Evolutionary conservation across 1,284 basidiomycete genomes (phyloP).

Genomic region (Ustilago tritici): DNA sequence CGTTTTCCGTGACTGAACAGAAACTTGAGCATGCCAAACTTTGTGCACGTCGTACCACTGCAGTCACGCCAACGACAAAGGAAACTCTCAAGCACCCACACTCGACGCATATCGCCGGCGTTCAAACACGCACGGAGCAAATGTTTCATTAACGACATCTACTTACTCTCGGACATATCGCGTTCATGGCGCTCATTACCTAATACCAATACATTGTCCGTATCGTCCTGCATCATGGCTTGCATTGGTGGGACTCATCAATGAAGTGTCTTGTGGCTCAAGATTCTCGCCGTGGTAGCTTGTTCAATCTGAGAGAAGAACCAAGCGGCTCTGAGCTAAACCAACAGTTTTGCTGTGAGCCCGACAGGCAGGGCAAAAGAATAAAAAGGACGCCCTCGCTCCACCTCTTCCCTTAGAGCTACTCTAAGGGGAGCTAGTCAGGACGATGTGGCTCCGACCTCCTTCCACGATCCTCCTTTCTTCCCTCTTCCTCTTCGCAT

Average conservation of each 20-base stretch:
- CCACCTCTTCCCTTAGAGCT: neutral
- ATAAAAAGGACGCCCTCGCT: neutral
- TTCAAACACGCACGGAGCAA: too few species aligned
- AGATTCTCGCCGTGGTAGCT: too few species aligned
- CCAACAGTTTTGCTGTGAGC: neutral
- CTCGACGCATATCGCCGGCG: too few species aligned
- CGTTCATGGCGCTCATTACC: neutral
- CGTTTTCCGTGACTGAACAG: too few species aligned
- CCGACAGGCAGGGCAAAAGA: neutral
- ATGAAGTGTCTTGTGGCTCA: neutral
- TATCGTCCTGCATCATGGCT: neutral
- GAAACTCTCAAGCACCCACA: too few species aligned
- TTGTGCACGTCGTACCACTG: neutral
- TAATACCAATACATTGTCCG: neutral
- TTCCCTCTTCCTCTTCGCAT: neutral
- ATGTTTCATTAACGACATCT: too few species aligned
- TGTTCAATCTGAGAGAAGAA: too few species aligned
- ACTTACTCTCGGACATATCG: neutral
- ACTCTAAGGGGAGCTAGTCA: neutral
- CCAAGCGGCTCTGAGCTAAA: too few species aligned
- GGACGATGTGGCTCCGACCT: conserved; percentile 18
- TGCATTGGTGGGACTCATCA: neutral
- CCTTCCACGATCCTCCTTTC: neutral
- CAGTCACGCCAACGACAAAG: too few species aligned
- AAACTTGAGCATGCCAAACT: too few species aligned